Evolutionary conservation across 1,139 yeast genomes (phyloP).

Genomic region (Taiozyma sp.): DNA sequence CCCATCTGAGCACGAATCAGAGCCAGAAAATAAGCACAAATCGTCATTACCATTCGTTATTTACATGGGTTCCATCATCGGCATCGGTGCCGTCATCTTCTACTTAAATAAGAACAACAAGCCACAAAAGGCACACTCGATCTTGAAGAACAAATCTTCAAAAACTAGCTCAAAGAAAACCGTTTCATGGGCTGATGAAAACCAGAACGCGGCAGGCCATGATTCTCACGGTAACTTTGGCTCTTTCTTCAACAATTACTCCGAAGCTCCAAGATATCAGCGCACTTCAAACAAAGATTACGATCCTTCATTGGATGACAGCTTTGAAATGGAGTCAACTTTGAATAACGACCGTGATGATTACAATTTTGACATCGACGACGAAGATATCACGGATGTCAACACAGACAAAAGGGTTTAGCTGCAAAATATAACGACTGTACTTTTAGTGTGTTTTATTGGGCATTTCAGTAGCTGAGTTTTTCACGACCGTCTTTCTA

Average conservation of each 20-base stretch:
- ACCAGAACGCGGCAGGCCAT: conserved; percentile 1
- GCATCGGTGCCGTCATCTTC: conserved; percentile 16
- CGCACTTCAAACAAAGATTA: conserved; percentile 5
- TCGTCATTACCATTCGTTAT: conserved; percentile 20
- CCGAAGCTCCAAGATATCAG: conserved; percentile 12
- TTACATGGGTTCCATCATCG: conserved; percentile 16
- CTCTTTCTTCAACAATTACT: conserved; percentile 17
- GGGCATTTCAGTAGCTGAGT: neutral
- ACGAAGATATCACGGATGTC: conserved; percentile 8
- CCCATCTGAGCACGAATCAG: neutral
- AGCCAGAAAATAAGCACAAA: conserved; percentile 13
- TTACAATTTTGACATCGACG: conserved; percentile 36
- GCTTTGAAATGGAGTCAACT: conserved; percentile 17
- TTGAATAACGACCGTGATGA: conserved; percentile 16
- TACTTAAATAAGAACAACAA: conserved; percentile 14
- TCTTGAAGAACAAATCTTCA: conserved; percentile 17
- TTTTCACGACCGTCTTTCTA: neutral
- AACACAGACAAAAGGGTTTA: neutral
- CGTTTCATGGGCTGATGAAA: conserved; percentile 31
- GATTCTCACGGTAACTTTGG: conserved; percentile 9
- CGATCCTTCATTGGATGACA: conserved; percentile 7
- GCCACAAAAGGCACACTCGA: conserved; percentile 22
- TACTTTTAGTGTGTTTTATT: neutral
- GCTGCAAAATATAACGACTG: neutral
- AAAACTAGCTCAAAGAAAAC: conserved; percentile 19